Base-by-base conservation (phyloP, 208 protist genomes). In the Hexamita inflata region DNA sequence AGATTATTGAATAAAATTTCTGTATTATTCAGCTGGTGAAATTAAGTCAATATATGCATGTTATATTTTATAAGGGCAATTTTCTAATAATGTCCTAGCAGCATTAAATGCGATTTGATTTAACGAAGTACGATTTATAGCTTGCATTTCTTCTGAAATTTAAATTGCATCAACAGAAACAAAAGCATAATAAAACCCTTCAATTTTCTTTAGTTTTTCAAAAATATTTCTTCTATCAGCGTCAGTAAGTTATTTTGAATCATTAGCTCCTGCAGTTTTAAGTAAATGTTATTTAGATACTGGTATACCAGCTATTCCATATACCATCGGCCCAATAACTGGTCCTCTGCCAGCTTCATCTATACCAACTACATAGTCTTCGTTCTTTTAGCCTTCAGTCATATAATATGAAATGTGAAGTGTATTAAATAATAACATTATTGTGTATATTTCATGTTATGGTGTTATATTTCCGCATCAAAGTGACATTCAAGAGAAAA, bases 341-440 rank as follows among this genome's bases (percentile, higher is more conserved):
- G 91, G 89, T 11, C 92, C 92, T 75, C 91, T 84, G 0, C 92
- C 92, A 13, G 92, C 92, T 82, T 95, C 92, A 74, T 94, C 92
- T 53, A 95, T 93, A 39, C 92, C 92, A 13, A 94, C 76, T 4
- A 93, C n/a, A n/a, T n/a, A n/a, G n/a, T n/a, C n/a, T n/a, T n/a
- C n/a, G n/a, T n/a, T n/a, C n/a, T n/a, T n/a, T n/a, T n/a, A n/a
- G n/a, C n/a, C n/a, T n/a, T n/a, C n/a, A n/a, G n/a, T n/a, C n/a
- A n/a, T n/a, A n/a, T n/a, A n/a, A n/a, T n/a, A n/a, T n/a, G n/a
- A n/a, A n/a, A n/a, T n/a, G n/a, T n/a, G n/a, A n/a, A n/a, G n/a
- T n/a, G n/a, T n/a, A n/a, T n/a, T n/a, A n/a, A n/a, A n/a, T n/a
- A n/a, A n/a, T n/a, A n/a, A n/a, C n/a, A n/a, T n/a, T n/a, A n/a